Evolutionary conservation across 306 rosid species (phyloP).

Genomic region (Cucurbita moschata): DNA sequence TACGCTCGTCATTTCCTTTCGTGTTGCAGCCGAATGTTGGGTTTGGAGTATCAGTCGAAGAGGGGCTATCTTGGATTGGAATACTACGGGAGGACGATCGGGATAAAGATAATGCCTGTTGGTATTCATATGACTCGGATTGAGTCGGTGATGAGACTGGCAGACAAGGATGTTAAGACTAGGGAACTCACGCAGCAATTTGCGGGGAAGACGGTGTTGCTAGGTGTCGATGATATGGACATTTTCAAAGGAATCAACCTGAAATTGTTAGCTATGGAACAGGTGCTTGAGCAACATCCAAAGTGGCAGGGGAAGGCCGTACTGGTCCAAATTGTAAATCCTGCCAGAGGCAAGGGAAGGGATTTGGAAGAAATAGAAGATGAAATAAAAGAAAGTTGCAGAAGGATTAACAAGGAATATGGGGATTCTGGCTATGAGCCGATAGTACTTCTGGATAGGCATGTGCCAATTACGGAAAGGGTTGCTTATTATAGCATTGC

Average conservation of each 20-base stretch:
- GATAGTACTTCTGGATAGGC: conserved; percentile 37
- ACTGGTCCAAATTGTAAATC: conserved; percentile 63
- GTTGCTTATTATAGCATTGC: conserved; percentile 65
- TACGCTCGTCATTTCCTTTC: conserved; percentile 85
- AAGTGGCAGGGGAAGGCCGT: conserved; percentile 65
- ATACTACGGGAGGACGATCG: conserved; percentile 68
- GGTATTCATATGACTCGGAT: conserved; percentile 76
- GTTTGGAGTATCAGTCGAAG: conserved; percentile 67
- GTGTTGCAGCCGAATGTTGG: conserved; percentile 80
- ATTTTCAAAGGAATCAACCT: conserved; percentile 65
- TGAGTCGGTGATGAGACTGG: conserved; percentile 48
- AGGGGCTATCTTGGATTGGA: conserved; percentile 83
- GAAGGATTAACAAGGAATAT: conserved; percentile 42
- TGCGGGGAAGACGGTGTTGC: conserved; percentile 51
- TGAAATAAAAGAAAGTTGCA: conserved; percentile 48
- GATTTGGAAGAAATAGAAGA: conserved; percentile 36
- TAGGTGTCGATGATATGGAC: conserved; percentile 70
- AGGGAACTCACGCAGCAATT: conserved; percentile 43
- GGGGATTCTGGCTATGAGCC: conserved; percentile 60
- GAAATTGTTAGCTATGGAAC: conserved; percentile 75
- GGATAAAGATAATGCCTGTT: conserved; percentile 78
- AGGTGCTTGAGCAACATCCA: conserved; percentile 57
- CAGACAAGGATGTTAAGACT: conserved; percentile 34
- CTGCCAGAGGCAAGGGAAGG: conserved; percentile 62
- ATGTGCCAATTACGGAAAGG: conserved; percentile 42